Evolutionary conservation across 2,329 filamentous ascomycete species (phyloP).

Genomic region (Hypoxylon sp.): DNA sequence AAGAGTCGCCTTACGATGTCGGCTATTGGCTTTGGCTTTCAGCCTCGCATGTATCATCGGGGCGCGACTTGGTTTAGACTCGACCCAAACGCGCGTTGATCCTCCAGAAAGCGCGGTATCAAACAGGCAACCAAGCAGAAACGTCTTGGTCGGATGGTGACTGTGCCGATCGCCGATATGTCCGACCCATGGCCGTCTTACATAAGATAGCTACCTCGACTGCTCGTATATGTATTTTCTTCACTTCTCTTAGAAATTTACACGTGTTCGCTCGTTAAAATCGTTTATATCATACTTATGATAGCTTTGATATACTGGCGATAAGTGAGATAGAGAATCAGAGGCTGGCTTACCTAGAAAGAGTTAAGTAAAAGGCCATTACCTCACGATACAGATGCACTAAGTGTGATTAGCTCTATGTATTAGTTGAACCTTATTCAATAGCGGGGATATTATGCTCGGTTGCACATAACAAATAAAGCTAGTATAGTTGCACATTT

Average conservation of each 20-base stretch:
- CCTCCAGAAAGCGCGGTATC: neutral
- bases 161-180: neutral
- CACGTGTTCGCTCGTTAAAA: neutral
- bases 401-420: too few species aligned
- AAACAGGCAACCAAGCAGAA: slow-evolving; percentile 1
- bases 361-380: too few species aligned
- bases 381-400: too few species aligned
- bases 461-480: too few species aligned
- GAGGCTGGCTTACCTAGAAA: too few species aligned
- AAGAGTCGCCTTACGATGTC: too few species aligned
- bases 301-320: neutral
- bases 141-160: neutral
- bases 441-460: too few species aligned
- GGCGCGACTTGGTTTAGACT: neutral
- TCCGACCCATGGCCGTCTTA: neutral
- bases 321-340: neutral
- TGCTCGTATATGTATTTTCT: too few species aligned
- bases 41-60: neutral
- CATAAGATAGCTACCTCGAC: too few species aligned
- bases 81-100: neutral
- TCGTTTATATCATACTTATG: neutral
- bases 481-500: neutral
- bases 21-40: neutral
- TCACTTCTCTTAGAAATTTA: neutral
- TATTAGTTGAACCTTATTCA: too few species aligned